phyloP scores from a whole-genome alignment of 2,329 filamentous ascomycete species.

The Colletotrichum salicis region DNA sequence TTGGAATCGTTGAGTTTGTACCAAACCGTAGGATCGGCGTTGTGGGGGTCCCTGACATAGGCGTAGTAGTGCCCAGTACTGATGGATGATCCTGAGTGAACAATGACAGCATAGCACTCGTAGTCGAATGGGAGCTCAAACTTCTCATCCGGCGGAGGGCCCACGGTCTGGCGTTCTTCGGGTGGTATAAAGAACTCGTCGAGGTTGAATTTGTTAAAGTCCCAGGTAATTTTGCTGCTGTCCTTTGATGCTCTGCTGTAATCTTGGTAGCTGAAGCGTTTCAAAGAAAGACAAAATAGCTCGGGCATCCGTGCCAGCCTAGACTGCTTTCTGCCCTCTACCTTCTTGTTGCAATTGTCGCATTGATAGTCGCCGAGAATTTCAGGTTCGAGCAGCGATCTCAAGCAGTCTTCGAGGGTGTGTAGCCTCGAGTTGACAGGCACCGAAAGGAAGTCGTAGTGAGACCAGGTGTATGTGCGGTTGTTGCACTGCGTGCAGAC shows the following conservation, averaged over 20 bases:
- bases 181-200: conserved; percentile 54
- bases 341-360: conserved; percentile 76
- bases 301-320: conserved; percentile 83
- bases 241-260: conserved; percentile 64
- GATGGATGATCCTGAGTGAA: conserved; percentile 76
- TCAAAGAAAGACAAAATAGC: conserved; percentile 81
- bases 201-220: conserved; percentile 74
- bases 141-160: conserved; percentile 45
- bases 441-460: conserved; percentile 65
- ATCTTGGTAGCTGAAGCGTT: conserved; percentile 55
- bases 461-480: conserved; percentile 54
- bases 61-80: conserved; percentile 84
- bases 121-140: conserved; percentile 74
- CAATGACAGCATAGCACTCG: conserved; percentile 86
- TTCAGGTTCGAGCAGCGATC: conserved; percentile 76
- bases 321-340: conserved; percentile 75
- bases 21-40: conserved; percentile 57
- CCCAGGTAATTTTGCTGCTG: conserved; percentile 79
- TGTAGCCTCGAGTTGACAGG: conserved; percentile 48
- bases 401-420: conserved; percentile 71
- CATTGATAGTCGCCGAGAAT: conserved; percentile 77
- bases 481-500: conserved; percentile 71
- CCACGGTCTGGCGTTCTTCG: conserved; percentile 46
- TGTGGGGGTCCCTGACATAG: conserved; percentile 69
- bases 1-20: conserved; percentile 59